Base-by-base conservation (phyloP, 352 stramenopile species). In the Pythium myriotylum region DNA sequence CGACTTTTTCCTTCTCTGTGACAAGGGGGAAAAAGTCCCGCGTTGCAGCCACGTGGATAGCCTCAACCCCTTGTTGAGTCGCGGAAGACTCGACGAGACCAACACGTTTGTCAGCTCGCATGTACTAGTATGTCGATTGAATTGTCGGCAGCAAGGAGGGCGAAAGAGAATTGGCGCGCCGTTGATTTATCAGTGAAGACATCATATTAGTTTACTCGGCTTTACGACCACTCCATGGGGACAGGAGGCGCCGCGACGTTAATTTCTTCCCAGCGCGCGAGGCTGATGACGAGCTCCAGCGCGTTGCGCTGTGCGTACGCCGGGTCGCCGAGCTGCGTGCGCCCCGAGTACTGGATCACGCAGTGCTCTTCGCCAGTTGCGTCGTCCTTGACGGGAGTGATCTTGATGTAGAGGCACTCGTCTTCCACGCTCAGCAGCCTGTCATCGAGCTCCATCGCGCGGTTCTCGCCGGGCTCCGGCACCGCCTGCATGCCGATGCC, bases 201-300 rank as follows among this genome's bases (percentile, higher is more conserved):
- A 43, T 43, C 13, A 43, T 6, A 10, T 10, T 5, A 35, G 5
- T 10, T 10, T 5, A 35, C 29, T 10, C 10, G 29, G 5, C 29
- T 10, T 35, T 35, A 35, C 10, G 5, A 35, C 10, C 29, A 5
- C 58, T 49, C 59, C 49, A 32, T 22, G 12, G 59, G 50, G 17
- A 35, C 32, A 7, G 50, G 19, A 27, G 49, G 65, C 53, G 67
- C 63, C 1, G 64, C 67, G 22, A 84, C 67, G 52, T 82, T 85
- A 24, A 72, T 71, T 55, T 79, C 77, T 52, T 86, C 78, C 78
- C 78, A 88, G 12, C 74, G 69, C 53, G 78, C 29, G 40, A 88
- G 59, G 6, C 73, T 73, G 47, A 88, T 68, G n/a, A 88, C 68
- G 16, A 69, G 79, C 62, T 88, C 74, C n/a, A 81, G 61, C 16